Conservation (phyloP, 495 filamentous ascomycete genomes). For the Filosporella fistucella region DNA sequence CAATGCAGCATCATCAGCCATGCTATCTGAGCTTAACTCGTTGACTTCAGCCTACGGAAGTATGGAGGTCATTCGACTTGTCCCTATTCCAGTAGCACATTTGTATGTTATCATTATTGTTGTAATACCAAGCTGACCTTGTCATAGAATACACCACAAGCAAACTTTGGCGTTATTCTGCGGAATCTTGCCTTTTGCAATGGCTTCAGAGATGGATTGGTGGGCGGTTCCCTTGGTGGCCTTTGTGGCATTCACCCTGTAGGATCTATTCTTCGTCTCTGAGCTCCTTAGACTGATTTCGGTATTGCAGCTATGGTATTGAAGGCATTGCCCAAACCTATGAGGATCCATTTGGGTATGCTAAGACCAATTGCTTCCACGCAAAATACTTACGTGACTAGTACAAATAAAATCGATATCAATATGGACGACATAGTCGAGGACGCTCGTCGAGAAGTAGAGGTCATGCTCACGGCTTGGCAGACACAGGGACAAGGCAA, state of each 20-base stretch:
- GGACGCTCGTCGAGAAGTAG: conserved; percentile 60
- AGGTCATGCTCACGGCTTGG: conserved; percentile 63
- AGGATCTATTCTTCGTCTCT: conserved; percentile 37
- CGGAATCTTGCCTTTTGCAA: conserved; percentile 68
- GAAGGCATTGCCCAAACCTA: conserved; percentile 43
- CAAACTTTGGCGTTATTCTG: conserved; percentile 71
- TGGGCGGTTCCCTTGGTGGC: conserved; percentile 64
- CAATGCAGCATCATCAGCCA: conserved; percentile 54
- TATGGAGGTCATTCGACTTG: conserved; percentile 72
- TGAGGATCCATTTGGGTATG: conserved; percentile 70
- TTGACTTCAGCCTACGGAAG: conserved; percentile 61
- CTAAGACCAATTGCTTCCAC: no score
- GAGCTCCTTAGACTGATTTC: neutral
- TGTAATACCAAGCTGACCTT: neutral
- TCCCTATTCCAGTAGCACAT: conserved; percentile 72
- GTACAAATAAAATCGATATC: conserved; percentile 76
- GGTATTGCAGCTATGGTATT: conserved; percentile 39
- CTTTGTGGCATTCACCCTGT: conserved; percentile 65
- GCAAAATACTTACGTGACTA: no score
- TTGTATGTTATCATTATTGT: conserved; percentile 36
- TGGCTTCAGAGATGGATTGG: conserved; percentile 67
- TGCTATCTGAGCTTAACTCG: conserved; percentile 59
- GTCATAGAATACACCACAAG: conserved; percentile 61
- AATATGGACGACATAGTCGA: conserved; percentile 73
- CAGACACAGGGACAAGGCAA: conserved; percentile 25